Conservation (phyloP, 2,329 filamentous ascomycete genomes). For the Pseudogymnoascus sp. region DNA sequence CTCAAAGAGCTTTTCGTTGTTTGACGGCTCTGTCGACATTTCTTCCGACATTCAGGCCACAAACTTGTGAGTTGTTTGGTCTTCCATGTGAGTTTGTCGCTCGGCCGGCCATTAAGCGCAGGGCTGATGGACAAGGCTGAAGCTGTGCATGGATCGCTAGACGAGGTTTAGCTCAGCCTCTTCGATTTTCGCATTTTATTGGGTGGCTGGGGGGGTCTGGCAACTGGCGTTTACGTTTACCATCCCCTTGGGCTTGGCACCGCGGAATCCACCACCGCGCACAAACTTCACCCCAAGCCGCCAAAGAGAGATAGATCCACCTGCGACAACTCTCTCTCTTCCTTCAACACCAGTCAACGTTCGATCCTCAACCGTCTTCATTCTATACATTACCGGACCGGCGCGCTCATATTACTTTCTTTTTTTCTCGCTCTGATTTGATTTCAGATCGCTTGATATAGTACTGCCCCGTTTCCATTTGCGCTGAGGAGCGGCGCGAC, state of each 20-base stretch:
- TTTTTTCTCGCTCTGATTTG: slow-evolving; percentile 4
- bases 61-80: neutral
- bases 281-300: slow-evolving; percentile 3
- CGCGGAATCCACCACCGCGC: slow-evolving; percentile 6
- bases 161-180: slow-evolving; percentile 1
- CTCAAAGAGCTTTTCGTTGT: slow-evolving; percentile 41
- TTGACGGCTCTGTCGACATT: neutral
- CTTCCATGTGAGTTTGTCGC: neutral
- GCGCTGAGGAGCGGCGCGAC: slow-evolving; percentile 5
- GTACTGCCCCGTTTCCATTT: neutral
- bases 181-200: neutral
- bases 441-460: slow-evolving; percentile 6
- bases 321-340: neutral
- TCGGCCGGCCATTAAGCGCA: neutral
- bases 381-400: neutral
- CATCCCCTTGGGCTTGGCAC: neutral
- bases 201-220: slow-evolving; percentile 1
- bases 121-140: slow-evolving; percentile 10
- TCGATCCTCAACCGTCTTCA: slow-evolving; percentile 1
- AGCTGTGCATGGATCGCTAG: neutral
- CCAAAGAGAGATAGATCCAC: neutral
- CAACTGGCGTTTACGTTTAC: slow-evolving; percentile 6
- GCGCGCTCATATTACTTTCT: neutral
- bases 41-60: neutral
- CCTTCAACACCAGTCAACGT: slow-evolving; percentile 1